Percentiles rank a stretch among this genome's conserved stretches.
phyloP scores from a whole-genome alignment of 139 green algal genomes.

The Dunaliella sp. region DNA sequence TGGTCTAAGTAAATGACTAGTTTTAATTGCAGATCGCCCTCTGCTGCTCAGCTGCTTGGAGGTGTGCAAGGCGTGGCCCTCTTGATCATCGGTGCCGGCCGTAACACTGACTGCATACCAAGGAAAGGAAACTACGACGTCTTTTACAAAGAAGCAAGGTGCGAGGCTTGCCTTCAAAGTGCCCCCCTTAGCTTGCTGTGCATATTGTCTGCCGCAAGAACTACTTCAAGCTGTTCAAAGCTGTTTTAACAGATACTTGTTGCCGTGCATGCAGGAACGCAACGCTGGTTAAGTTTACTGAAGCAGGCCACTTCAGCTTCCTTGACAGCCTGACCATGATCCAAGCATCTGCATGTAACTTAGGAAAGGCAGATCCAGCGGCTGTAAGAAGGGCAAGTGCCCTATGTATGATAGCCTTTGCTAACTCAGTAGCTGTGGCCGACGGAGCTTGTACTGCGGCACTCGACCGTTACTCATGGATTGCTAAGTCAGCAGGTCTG shows the following conservation, averaged over 20 bases:
- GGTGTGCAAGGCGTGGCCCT: background rate
- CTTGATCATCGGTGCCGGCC: background rate
- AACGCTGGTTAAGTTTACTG: background rate
- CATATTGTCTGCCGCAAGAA: too few species aligned
- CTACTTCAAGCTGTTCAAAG: too few species aligned
- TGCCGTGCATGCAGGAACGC: background rate
- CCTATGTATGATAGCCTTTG: background rate
- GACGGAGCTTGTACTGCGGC: too few species aligned
- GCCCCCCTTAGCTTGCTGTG: too few species aligned
- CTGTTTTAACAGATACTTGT: too few species aligned
- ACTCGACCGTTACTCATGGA: too few species aligned
- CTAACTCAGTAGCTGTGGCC: background rate
- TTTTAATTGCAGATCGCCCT: background rate
- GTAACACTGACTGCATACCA: slow-evolving; percentile 3
- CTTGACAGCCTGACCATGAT: background rate
- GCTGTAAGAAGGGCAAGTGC: background rate
- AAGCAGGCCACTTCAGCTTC: background rate
- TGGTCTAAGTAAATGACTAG: too few species aligned
- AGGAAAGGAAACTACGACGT: background rate
- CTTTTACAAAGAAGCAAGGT: background rate
- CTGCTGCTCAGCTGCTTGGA: background rate
- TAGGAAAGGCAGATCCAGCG: background rate
- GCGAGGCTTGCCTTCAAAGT: background rate
- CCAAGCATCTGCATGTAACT: background rate
- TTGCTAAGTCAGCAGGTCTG: too few species aligned